These are phyloP conservation scores for Coniochaeta pulveracea DNA, from an alignment of 2,329 filamentous ascomycete species.

Conservation along the genomic window DNA sequence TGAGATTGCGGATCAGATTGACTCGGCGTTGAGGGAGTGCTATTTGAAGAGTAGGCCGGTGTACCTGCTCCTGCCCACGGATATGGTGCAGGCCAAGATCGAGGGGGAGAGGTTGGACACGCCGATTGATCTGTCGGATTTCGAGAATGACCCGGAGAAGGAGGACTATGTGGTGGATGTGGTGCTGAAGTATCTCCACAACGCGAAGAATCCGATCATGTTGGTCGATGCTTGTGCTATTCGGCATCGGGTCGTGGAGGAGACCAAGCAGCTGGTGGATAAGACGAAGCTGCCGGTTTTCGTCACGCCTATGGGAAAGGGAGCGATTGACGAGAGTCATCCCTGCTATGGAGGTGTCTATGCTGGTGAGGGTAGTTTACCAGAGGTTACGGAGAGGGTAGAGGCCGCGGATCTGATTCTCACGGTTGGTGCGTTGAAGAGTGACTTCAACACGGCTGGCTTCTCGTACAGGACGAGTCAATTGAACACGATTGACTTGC, in stretches of 20 bases:
- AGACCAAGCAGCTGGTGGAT: conserved; percentile 61
- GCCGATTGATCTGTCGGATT: conserved; percentile 55
- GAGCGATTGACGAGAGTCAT: conserved; percentile 66
- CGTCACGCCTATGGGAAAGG: conserved; percentile 85
- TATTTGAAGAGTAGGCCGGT: conserved; percentile 66
- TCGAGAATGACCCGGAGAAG: conserved; percentile 54
- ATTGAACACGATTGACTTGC: conserved; percentile 70
- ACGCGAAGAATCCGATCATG: conserved; percentile 64
- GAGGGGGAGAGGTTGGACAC: conserved; percentile 62
- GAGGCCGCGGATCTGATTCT: conserved; percentile 63
- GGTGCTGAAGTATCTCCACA: conserved; percentile 60
- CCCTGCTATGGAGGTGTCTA: conserved; percentile 77
- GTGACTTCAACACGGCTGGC: conserved; percentile 72
- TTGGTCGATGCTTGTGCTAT: conserved; percentile 77
- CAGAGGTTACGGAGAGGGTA: conserved; percentile 50
- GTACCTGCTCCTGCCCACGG: conserved; percentile 73
- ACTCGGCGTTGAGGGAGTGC: conserved; percentile 65
- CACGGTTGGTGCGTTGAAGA: conserved; percentile 50
- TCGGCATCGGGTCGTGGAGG: conserved; percentile 60
- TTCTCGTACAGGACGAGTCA: conserved; percentile 72
- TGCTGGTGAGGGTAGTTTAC: conserved; percentile 63
- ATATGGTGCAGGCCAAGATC: conserved; percentile 67
- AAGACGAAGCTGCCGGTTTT: conserved; percentile 71
- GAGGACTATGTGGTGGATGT: conserved; percentile 79
- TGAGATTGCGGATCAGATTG: conserved; percentile 65